These are phyloP conservation scores for Pythium inflatum DNA, from an alignment of 352 stramenopile genomes.

Conservation along the genomic window DNA sequence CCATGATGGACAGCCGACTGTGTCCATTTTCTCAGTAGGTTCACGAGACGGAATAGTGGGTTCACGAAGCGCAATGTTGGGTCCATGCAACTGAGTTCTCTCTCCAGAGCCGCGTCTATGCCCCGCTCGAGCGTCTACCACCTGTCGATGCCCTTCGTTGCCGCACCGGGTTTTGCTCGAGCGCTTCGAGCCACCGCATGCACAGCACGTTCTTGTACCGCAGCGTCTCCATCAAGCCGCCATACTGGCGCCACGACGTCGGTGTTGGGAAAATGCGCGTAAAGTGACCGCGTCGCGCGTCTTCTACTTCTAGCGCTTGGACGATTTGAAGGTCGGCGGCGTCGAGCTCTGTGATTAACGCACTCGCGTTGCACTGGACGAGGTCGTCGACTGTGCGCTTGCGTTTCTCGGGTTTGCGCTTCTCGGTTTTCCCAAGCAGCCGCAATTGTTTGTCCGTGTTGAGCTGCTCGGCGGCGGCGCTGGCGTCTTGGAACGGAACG, in stretches of 20 bases:
- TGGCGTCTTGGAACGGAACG: conserved; percentile 55
- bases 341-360: conserved; percentile 51
- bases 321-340: conserved; percentile 56
- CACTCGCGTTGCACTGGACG: conserved; percentile 28
- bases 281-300: conserved; percentile 67
- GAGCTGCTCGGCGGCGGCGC: conserved; percentile 36
- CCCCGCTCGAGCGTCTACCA: no score
- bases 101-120: no score
- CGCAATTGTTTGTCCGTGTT: conserved; percentile 57
- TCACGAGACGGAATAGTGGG: no score
- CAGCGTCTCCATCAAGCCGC: conserved; percentile 54
- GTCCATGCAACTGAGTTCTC: no score
- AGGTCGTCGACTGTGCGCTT: conserved; percentile 47
- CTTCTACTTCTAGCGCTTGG: conserved; percentile 70
- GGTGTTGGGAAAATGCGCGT: conserved; percentile 72
- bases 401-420: conserved; percentile 15
- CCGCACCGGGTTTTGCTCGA: conserved; percentile 22
- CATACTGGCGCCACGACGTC: conserved; percentile 56
- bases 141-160: no score
- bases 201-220: conserved; percentile 65
- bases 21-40: no score
- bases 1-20: no score
- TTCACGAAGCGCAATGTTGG: no score
- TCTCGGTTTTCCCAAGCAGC: conserved; percentile 38
- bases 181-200: conserved; percentile 52